Conservation (phyloP, 495 filamentous ascomycete genomes). For the Daldinia childiae region DNA sequence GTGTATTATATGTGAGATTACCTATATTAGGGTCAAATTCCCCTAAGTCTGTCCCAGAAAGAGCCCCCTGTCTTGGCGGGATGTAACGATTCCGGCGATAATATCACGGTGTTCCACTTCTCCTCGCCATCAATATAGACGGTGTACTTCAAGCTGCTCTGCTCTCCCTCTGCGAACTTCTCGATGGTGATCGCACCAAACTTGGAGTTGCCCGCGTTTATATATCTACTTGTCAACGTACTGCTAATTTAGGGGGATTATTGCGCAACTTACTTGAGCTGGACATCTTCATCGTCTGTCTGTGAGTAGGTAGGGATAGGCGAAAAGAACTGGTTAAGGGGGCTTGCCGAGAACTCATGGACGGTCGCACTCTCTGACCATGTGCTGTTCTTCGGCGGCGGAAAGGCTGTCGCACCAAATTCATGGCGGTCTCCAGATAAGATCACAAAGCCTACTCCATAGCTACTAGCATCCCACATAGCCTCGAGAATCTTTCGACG, state of each 20-base stretch:
- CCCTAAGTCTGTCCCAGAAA: conserved; percentile 54
- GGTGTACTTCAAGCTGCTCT: conserved; percentile 78
- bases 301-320: conserved; percentile 85
- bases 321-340: conserved; percentile 91
- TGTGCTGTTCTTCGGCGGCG: conserved; percentile 67
- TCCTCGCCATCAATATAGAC: conserved; percentile 82
- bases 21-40: conserved; percentile 14
- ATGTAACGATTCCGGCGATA: conserved; percentile 56
- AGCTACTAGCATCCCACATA: conserved; percentile 84
- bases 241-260: not conserved
- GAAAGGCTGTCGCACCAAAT: conserved; percentile 91
- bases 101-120: conserved; percentile 73
- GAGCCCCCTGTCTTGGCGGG: conserved; percentile 44
- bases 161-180: conserved; percentile 64
- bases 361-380: conserved; percentile 71
- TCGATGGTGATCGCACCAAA: conserved; percentile 90
- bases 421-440: conserved; percentile 93
- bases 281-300: conserved; percentile 77
- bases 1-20: conserved; percentile 12
- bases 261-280: conserved; percentile 69
- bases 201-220: conserved; percentile 88
- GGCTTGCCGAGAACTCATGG: conserved; percentile 88
- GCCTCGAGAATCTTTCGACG: conserved; percentile 81
- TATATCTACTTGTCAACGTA: conserved; percentile 63
- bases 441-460: conserved; percentile 80